Percentiles rank a stretch among this genome's conserved stretches.
These are phyloP conservation scores for Ganoderma leucocontextum DNA, from an alignment of 1,284 basidiomycete genomes.

Conservation along the genomic window DNA sequence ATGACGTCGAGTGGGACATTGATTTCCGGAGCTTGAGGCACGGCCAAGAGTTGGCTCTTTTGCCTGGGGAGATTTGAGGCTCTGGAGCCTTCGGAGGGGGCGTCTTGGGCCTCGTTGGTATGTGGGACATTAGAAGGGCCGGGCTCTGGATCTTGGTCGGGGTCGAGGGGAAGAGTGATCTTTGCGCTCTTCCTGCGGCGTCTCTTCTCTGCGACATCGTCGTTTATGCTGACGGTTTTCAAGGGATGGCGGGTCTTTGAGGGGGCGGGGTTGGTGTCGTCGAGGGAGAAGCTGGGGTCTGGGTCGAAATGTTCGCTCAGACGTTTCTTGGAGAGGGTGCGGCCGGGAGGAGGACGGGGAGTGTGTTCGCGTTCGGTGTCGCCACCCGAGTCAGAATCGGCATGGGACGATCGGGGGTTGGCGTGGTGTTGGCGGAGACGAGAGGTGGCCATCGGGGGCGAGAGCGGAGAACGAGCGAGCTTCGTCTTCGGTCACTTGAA, in stretches of 20 bases:
- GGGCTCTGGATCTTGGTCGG: slow-evolving; percentile 58
- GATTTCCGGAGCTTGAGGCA: slow-evolving; percentile 63
- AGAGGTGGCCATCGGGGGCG: slow-evolving; percentile 37
- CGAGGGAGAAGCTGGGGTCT: slow-evolving; percentile 59
- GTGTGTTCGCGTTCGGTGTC: slow-evolving; percentile 42
- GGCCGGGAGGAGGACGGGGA: slow-evolving; percentile 30
- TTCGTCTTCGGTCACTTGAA: no score
- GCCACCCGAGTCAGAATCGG: slow-evolving; percentile 40
- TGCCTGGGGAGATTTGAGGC: slow-evolving; percentile 53
- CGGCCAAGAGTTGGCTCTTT: slow-evolving; percentile 71
- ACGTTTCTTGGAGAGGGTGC: slow-evolving; percentile 58
- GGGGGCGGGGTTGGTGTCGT: slow-evolving; percentile 40
- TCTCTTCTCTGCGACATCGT: slow-evolving; percentile 82
- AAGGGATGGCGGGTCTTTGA: slow-evolving; percentile 50
- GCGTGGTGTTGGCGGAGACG: slow-evolving; percentile 34
- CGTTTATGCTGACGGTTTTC: slow-evolving; percentile 75
- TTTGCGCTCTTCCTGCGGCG: slow-evolving; percentile 78
- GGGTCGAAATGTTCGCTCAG: slow-evolving; percentile 62
- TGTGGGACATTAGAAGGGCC: slow-evolving; percentile 57
- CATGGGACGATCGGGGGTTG: slow-evolving; percentile 29
- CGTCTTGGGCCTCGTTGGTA: slow-evolving; percentile 33
- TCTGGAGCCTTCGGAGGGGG: slow-evolving; percentile 49
- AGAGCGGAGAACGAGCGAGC: slow-evolving; percentile 16
- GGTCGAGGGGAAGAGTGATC: slow-evolving; percentile 41
- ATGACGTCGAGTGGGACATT: slow-evolving; percentile 80